Evolutionary conservation across 2,329 filamentous ascomycete genomes (phyloP), one percentile per base, ranked within the genome.

Genomic region (Penicillium paneum): DNA sequence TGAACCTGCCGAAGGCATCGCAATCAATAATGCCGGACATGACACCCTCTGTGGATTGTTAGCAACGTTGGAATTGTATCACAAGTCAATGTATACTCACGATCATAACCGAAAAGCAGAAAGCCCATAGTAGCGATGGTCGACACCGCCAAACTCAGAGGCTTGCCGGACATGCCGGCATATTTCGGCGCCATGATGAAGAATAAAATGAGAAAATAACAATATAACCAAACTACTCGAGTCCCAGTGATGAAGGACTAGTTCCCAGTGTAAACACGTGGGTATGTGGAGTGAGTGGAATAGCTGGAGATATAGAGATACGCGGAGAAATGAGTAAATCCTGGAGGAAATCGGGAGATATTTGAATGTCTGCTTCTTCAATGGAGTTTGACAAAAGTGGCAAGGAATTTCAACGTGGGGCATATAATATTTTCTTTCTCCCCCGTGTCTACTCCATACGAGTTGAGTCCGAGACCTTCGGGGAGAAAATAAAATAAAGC

Each of bases 81-180:
- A 42, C 28, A 8, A 11, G 54, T 39, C 11, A 41, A 49, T 40
- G 13, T 36, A 26, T 12, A 67, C 73, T 60, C 64, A 78, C 74
- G 81, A 55, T 83, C 81, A 64, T 83, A 83, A 52, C 81, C 81
- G 56, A 83, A 83, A n/a, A 83, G 76, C 28, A 85, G 67, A 73
- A 86, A 85, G 21, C 82, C 84, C 46, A 82, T 84, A 0, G 84
- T 87, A 4, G 84, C 83, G 26, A 87, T 79, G n/a, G 80, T 78
- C 1, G 85, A 85, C 43, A 88, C 78, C 36, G 79, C 74, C 57
- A 85, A 63, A 17, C 80, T 82, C 49, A 88, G 76, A 35, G 73
- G 75, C 61, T 75, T 78, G 67, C 85, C 85, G 34, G 79, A 80
- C 56, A 87, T 75, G 70, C 84, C 84, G 67, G 81, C 79, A 66